Percentiles rank a stretch among this genome's conserved stretches.
phyloP scores from a whole-genome alignment of 106 monocot species.

The Apostasia shenzhenica region DNA sequence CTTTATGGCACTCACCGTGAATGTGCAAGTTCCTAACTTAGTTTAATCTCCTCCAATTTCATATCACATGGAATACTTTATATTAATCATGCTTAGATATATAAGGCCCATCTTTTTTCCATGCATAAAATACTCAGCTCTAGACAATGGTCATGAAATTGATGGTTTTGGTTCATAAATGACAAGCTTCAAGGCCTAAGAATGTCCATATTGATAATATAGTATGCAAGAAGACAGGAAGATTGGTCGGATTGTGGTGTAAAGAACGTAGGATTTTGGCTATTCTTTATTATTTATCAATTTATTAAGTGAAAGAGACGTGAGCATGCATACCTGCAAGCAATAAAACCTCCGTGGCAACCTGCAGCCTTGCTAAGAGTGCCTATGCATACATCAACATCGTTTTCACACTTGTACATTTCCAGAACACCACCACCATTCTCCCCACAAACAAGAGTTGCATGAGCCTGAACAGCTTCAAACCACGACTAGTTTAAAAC shows the following conservation, averaged over 20 bases:
- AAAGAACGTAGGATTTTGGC: background rate
- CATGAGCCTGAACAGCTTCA: slow-evolving; percentile 62
- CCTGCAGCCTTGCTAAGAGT: slow-evolving; percentile 88
- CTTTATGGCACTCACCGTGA: too few species aligned
- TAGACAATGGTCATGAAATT: too few species aligned
- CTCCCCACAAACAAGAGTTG: slow-evolving; percentile 84
- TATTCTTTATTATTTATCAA: background rate
- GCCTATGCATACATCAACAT: slow-evolving; percentile 84
- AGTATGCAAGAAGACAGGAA: too few species aligned
- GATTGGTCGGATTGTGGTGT: background rate
- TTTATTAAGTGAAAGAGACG: background rate
- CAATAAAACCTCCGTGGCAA: slow-evolving; percentile 92
- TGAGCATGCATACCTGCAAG: slow-evolving; percentile 55
- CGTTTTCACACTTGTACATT: slow-evolving; percentile 65
- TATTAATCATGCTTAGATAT: too few species aligned
- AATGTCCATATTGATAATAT: too few species aligned
- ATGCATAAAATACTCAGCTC: too few species aligned
- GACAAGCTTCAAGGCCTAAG: too few species aligned
- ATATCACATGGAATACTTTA: too few species aligned
- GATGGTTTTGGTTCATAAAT: too few species aligned
- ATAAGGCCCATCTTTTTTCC: too few species aligned
- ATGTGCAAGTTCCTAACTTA: too few species aligned
- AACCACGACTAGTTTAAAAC: background rate
- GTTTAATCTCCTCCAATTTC: too few species aligned
- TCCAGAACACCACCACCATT: slow-evolving; percentile 86